Evolutionary conservation across 1,284 basidiomycete genomes (phyloP).

Genomic region (Apiotrichum siamense): DNA sequence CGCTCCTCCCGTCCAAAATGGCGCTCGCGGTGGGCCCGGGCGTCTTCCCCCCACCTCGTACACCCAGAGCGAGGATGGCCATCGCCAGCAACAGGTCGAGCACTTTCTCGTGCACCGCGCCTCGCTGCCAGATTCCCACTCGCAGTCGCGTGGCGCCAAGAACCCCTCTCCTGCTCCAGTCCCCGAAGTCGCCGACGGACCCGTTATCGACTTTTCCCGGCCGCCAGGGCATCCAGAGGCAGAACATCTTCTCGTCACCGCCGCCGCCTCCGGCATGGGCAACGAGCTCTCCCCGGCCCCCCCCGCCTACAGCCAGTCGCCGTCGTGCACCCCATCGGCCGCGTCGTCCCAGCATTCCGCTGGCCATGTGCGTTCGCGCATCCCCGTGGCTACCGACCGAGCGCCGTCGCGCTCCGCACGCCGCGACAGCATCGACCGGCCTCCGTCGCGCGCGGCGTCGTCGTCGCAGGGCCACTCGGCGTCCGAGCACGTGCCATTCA

Average conservation of each 20-base stretch:
- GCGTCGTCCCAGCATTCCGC: not conserved
- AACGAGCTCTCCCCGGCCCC: not conserved
- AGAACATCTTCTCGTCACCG: too few relatives aligned
- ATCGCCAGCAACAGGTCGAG: not conserved
- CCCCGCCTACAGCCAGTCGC: not conserved
- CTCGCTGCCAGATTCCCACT: not conserved
- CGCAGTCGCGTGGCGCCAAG: not conserved
- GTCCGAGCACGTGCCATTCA: constrained; percentile 1
- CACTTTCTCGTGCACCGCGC: not conserved
- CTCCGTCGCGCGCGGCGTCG: constrained; percentile 6
- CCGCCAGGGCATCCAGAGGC: not conserved
- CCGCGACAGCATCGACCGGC: not conserved
- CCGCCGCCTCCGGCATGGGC: too few relatives aligned
- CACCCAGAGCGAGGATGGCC: constrained; percentile 2
- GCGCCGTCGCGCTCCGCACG: not conserved
- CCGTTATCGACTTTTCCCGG: constrained; percentile 8
- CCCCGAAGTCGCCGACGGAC: not conserved
- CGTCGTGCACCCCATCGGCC: not conserved
- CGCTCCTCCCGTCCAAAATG: not conserved
- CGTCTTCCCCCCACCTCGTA: not conserved
- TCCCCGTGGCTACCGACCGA: not conserved
- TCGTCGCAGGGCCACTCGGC: constrained; percentile 7
- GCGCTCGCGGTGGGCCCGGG: too few relatives aligned
- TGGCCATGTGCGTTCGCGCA: not conserved
- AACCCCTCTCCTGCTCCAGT: not conserved